A percentile compares a stretch with the other conserved stretches of the same genome.
phyloP scores from a whole-genome alignment of 352 stramenopile species.

The Phytophthora uliginosa region DNA sequence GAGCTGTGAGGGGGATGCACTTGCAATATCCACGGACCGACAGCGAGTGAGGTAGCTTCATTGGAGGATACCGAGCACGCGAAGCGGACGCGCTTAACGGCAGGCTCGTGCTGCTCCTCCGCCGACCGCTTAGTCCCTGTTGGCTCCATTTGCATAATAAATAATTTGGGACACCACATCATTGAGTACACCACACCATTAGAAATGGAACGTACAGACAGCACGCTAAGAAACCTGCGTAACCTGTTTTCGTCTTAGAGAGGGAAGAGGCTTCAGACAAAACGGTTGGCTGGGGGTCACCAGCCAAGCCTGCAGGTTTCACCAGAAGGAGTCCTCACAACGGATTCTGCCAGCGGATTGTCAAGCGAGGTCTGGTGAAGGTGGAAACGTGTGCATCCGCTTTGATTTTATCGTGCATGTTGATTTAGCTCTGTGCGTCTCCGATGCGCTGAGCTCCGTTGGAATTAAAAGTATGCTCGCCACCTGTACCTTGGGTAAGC shows the following conservation, averaged over 20 bases:
- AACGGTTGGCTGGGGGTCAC: too few relatives aligned
- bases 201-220: not conserved
- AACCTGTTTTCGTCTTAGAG: too few relatives aligned
- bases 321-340: too few relatives aligned
- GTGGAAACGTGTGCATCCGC: too few relatives aligned
- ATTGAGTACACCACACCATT: not conserved
- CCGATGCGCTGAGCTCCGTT: constrained; percentile 2
- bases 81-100: constrained; percentile 78
- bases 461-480: constrained; percentile 79
- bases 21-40: constrained; percentile 45
- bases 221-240: too few relatives aligned
- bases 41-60: constrained; percentile 61
- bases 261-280: too few relatives aligned
- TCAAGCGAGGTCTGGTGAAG: not conserved
- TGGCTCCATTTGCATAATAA: constrained; percentile 36
- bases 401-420: not conserved
- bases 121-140: constrained; percentile 19
- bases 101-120: constrained; percentile 19
- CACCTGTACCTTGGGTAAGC: constrained; percentile 83
- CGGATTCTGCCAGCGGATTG: not conserved
- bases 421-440: constrained; percentile 5
- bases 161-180: not conserved
- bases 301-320: too few relatives aligned
- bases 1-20: not conserved
- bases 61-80: constrained; percentile 53